A percentile compares a stretch with the other conserved stretches of the same genome.
Evolutionary conservation across 176 grass and related monocot genomes (phyloP).

Genomic region (Poa pratensis): DNA sequence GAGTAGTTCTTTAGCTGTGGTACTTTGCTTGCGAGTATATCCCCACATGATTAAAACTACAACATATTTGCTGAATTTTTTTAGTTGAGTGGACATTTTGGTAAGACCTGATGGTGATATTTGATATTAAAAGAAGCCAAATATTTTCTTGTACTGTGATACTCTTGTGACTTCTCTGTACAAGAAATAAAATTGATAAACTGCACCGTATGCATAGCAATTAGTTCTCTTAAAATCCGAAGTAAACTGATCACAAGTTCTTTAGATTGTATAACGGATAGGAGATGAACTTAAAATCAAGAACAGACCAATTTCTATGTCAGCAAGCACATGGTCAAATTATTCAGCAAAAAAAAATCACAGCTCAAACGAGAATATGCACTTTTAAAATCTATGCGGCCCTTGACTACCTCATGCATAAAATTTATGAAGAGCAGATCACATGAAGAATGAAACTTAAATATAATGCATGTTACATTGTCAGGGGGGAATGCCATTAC

Average conservation of each 20-base stretch:
- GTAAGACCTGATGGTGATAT: conserved; percentile 26
- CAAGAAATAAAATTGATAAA: conserved; percentile 16
- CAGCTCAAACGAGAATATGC: neutral
- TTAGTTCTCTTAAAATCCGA: neutral
- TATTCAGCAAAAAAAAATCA: conserved; percentile 21
- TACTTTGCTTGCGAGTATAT: neutral
- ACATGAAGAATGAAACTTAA: conserved; percentile 2
- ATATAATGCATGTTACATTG: conserved; percentile 23
- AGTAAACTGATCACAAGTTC: conserved; percentile 2
- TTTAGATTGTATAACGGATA: neutral
- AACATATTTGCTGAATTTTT: neutral
- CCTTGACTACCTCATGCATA: neutral
- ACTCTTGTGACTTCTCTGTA: neutral
- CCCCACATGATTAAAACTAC: neutral
- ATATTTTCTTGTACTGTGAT: conserved; percentile 4
- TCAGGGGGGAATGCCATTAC: conserved; percentile 36
- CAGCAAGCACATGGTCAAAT: conserved; percentile 12
- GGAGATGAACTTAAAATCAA: conserved; percentile 18
- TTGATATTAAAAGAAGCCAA: conserved; percentile 11
- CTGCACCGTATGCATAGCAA: neutral
- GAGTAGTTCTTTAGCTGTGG: neutral
- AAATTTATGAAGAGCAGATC: conserved; percentile 10
- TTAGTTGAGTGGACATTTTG: conserved; percentile 7
- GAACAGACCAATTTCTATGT: neutral
- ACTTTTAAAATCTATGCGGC: neutral